Conservation (phyloP, 768 basidiomycete species). For the Lentinula raphanica region DNA sequence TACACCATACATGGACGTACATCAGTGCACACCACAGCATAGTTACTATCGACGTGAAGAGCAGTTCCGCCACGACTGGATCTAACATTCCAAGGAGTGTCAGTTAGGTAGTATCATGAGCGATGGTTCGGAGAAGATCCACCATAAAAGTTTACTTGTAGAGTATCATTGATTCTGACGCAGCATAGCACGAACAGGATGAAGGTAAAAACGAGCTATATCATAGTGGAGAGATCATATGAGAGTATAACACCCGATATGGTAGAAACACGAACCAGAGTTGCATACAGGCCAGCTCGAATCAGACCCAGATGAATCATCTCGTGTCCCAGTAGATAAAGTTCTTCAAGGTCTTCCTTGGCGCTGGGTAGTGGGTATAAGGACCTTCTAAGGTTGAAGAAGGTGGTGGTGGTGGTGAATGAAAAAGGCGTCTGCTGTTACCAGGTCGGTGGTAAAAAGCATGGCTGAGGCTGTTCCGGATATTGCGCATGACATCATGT, state of each 20-base stretch:
- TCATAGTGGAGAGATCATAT: no score
- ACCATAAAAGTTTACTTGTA: neutral
- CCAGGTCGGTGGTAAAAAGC: no score
- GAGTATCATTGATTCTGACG: neutral
- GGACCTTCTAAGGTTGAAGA: no score
- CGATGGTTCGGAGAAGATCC: no score
- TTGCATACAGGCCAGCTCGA: neutral
- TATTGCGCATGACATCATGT: no score
- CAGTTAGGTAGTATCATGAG: no score
- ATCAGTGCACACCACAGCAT: neutral
- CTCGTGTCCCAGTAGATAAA: neutral
- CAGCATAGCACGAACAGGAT: conserved; percentile 1
- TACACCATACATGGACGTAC: neutral
- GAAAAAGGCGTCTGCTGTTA: no score
- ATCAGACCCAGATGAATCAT: neutral
- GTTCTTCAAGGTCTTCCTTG: no score
- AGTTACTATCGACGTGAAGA: neutral
- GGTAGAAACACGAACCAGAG: neutral
- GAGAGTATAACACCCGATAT: no score
- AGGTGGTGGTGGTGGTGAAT: no score
- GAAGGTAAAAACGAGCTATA: neutral
- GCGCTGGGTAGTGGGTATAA: no score
- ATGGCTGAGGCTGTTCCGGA: no score
- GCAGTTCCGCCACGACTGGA: neutral
- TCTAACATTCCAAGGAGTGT: neutral